These are phyloP conservation scores for Oryza officinalis DNA, from an alignment of 176 grass and related monocot species.

Conservation along the genomic window DNA sequence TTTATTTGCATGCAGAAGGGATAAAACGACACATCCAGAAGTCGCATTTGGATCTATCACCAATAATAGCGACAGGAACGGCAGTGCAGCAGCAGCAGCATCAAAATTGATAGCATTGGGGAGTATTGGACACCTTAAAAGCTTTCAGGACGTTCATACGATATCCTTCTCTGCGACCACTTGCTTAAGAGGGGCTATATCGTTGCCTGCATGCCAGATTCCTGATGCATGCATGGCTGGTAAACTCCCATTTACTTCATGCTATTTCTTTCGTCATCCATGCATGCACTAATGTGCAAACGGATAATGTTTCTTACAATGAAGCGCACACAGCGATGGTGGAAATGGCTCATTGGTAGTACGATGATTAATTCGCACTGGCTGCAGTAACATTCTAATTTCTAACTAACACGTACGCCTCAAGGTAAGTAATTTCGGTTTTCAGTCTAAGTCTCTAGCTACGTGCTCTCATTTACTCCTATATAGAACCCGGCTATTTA, in stretches of 20 bases:
- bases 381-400: not conserved
- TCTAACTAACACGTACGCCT: not conserved
- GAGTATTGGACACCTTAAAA: conserved; percentile 31
- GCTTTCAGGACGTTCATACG: conserved; percentile 34
- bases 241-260: conserved; percentile 30
- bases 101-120: conserved; percentile 47
- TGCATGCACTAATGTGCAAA: conserved; percentile 7
- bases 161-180: conserved; percentile 28
- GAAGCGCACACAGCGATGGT: not conserved
- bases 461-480: not conserved
- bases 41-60: conserved; percentile 63
- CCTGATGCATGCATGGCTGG: conserved; percentile 7
- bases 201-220: conserved; percentile 2
- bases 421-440: not conserved
- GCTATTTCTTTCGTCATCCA: not conserved
- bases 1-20: conserved; percentile 41
- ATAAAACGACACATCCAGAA: conserved; percentile 58
- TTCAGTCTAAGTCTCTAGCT: not conserved
- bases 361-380: not conserved
- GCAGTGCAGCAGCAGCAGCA: conserved; percentile 45
- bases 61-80: conserved; percentile 49
- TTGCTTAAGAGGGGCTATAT: conserved; percentile 28
- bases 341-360: not conserved
- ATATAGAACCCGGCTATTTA: not conserved
- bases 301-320: not conserved